phyloP scores from a whole-genome alignment of 2,329 filamentous ascomycete genomes.

The Ophioceras dolichostomum region DNA sequence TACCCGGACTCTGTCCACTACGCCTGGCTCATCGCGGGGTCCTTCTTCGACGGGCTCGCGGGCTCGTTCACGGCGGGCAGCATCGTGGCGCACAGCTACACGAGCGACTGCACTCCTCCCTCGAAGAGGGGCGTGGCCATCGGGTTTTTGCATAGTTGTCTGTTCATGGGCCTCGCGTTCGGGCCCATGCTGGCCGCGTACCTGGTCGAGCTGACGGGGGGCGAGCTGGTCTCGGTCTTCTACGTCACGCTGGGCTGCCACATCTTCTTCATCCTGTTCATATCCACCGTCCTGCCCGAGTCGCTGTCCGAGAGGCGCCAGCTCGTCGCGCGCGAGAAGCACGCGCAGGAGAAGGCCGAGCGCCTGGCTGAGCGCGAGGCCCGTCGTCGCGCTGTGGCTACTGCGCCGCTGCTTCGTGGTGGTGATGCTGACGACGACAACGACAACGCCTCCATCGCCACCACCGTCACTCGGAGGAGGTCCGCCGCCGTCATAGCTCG shows the following conservation, averaged over 20 bases:
- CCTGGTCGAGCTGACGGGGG: slow-evolving; percentile 62
- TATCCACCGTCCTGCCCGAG: slow-evolving; percentile 66
- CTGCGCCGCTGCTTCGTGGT: slow-evolving; percentile 2
- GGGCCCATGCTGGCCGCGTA: slow-evolving; percentile 75
- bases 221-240: slow-evolving; percentile 65
- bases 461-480: not conserved
- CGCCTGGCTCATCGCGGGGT: slow-evolving; percentile 66
- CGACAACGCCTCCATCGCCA: not conserved
- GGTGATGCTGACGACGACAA: slow-evolving; percentile 1
- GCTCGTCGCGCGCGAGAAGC: slow-evolving; percentile 55
- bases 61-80: slow-evolving; percentile 83
- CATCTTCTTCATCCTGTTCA: slow-evolving; percentile 57
- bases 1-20: slow-evolving; percentile 64
- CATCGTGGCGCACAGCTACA: slow-evolving; percentile 70
- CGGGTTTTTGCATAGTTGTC: slow-evolving; percentile 77
- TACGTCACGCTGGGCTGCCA: slow-evolving; percentile 69
- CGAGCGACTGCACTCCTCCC: slow-evolving; percentile 75
- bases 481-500: not conserved
- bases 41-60: slow-evolving; percentile 67
- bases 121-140: slow-evolving; percentile 72
- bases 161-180: slow-evolving; percentile 80
- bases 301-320: slow-evolving; percentile 68
- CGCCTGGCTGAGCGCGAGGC: not conserved
- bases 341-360: slow-evolving; percentile 26
- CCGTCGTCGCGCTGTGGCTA: not conserved